A percentile compares a stretch with the other conserved stretches of the same genome.
These are phyloP conservation scores for Avena eriantha DNA, from an alignment of 176 grass and related monocot genomes.

Conservation along the genomic window DNA sequence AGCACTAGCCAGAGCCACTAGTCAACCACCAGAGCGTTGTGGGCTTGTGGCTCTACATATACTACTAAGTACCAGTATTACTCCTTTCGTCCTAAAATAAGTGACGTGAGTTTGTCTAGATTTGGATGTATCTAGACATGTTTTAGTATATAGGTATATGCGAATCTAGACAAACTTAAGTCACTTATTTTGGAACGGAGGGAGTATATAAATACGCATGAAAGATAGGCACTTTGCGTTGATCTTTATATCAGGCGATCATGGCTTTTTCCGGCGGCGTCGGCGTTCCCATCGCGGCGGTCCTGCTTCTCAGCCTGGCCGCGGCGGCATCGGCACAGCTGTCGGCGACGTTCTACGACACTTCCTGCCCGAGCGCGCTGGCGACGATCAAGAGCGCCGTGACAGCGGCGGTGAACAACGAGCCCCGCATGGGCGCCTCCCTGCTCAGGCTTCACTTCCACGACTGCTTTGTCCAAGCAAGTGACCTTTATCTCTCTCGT, in stretches of 20 bases:
- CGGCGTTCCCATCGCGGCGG: not conserved
- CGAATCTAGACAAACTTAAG: too few relatives aligned
- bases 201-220: too few relatives aligned
- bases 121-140: too few relatives aligned
- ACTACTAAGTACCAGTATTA: too few relatives aligned
- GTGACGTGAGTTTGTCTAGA: too few relatives aligned
- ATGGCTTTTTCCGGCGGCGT: conserved; percentile 17
- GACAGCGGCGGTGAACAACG: conserved; percentile 48
- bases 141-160: too few relatives aligned
- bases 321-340: conserved; percentile 59
- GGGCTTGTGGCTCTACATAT: too few relatives aligned
- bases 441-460: conserved; percentile 83
- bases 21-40: too few relatives aligned
- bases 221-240: too few relatives aligned
- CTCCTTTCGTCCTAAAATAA: too few relatives aligned
- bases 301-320: conserved; percentile 47
- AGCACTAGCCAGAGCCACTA: not conserved
- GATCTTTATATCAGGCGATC: too few relatives aligned
- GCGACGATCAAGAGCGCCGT: conserved; percentile 64
- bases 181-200: too few relatives aligned
- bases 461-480: conserved; percentile 91
- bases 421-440: conserved; percentile 73
- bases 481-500: not conserved
- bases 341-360: conserved; percentile 77
- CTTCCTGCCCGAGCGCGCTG: conserved; percentile 63